These are phyloP conservation scores for Opeltia flavorubescens DNA, from an alignment of 495 filamentous ascomycete species.

Conservation along the genomic window DNA sequence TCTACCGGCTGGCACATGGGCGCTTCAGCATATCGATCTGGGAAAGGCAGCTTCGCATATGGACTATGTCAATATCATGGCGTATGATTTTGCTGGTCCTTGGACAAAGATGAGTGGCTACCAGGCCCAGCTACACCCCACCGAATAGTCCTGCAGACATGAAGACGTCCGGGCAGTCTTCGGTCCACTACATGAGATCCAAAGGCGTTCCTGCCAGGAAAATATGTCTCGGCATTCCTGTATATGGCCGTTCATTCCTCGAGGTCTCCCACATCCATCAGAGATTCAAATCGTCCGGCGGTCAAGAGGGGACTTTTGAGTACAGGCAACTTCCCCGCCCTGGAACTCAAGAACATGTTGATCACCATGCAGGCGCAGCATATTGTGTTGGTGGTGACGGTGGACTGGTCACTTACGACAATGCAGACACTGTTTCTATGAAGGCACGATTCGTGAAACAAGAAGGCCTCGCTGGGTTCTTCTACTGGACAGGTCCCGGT, in stretches of 20 bases:
- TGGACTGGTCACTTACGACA: conserved; percentile 80
- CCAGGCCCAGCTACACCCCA: conserved; percentile 63
- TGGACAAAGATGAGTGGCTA: conserved; percentile 60
- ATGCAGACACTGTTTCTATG: conserved; percentile 65
- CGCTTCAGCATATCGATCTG: conserved; percentile 64
- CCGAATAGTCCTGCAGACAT: conserved; percentile 29
- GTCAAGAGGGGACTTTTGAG: conserved; percentile 72
- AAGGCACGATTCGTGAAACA: conserved; percentile 73
- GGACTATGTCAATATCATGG: conserved; percentile 71
- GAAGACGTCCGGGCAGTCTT: conserved; percentile 45
- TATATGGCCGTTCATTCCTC: conserved; percentile 71
- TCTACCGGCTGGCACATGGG: conserved; percentile 63
- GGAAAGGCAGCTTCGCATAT: conserved; percentile 47
- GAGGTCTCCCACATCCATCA: conserved; percentile 50
- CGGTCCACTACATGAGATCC: conserved; percentile 48
- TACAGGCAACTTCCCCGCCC: conserved; percentile 64
- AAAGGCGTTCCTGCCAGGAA: conserved; percentile 59
- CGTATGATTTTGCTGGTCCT: conserved; percentile 77
- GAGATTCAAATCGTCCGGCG: conserved; percentile 46
- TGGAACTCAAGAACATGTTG: conserved; percentile 53
- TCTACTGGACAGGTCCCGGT: conserved; percentile 84
- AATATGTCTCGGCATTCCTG: conserved; percentile 66
- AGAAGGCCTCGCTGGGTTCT: conserved; percentile 65
- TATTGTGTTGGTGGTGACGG: conserved; percentile 73
- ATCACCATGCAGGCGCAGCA: conserved; percentile 53